A percentile compares a stretch with the other conserved stretches of the same genome.
These are phyloP conservation scores for Starmerella apis DNA, from an alignment of 805 yeast genomes.

Conservation along the genomic window DNA sequence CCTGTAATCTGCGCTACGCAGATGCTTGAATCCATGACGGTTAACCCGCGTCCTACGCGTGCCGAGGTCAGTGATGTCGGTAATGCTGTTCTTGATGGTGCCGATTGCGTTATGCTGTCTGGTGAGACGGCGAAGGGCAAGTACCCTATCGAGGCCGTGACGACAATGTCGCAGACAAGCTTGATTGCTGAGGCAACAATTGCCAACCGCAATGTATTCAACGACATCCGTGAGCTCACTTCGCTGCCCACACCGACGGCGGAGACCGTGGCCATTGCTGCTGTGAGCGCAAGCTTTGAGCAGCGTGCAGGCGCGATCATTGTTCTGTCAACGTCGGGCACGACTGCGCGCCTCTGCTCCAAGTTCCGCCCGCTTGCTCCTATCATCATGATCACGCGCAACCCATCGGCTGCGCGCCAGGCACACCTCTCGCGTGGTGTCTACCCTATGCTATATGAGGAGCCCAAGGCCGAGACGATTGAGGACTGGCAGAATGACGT, in stretches of 20 bases:
- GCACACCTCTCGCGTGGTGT: slow-evolving; percentile 97
- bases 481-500: slow-evolving; percentile 95
- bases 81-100: slow-evolving; percentile 97
- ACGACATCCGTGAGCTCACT: slow-evolving; percentile 79
- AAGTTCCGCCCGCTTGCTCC: slow-evolving; percentile 98
- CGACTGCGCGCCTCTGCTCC: slow-evolving; percentile 89
- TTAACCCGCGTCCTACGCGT: slow-evolving; percentile 99
- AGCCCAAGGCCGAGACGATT: slow-evolving; percentile 40
- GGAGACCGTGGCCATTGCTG: slow-evolving; percentile 95
- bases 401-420: slow-evolving; percentile 84
- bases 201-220: slow-evolving; percentile 70
- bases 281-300: slow-evolving; percentile 92
- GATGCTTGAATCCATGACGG: slow-evolving; percentile 99
- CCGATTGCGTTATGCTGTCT: slow-evolving; percentile 99
- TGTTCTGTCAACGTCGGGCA: slow-evolving; percentile 90
- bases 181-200: slow-evolving; percentile 93
- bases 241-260: slow-evolving; percentile 82
- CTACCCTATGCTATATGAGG: slow-evolving; percentile 82
- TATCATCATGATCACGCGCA: slow-evolving; percentile 95
- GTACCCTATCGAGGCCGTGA: slow-evolving; percentile 95
- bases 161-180: slow-evolving; percentile 98
- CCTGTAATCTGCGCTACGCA: slow-evolving; percentile 99
- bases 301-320: slow-evolving; percentile 94
- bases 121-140: slow-evolving; percentile 99
- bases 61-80: slow-evolving; percentile 99